Evolutionary conservation across 2,329 filamentous ascomycete species (phyloP), one percentile per base, ranked within the genome.

Genomic region (Spiromastix sp.): DNA sequence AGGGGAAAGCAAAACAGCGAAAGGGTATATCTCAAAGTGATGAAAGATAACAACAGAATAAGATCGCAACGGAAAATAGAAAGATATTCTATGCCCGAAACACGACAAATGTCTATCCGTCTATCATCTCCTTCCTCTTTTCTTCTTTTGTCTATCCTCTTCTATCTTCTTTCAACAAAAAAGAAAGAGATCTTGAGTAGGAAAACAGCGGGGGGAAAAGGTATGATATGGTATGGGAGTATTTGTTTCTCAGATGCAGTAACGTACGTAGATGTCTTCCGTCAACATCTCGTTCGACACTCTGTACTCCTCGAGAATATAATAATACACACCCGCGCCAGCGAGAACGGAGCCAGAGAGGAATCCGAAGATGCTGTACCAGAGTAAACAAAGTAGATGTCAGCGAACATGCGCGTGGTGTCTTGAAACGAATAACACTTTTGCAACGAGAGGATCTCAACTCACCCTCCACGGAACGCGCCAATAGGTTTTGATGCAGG

Each of bases 181-280:
- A n/a, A n/a, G n/a, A n/a, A 30, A n/a, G 11, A 8, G 27, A 6
- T 32, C 16, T 32, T n/a, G 18, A 18, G 30, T 7, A 26, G 22
- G 19, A 18, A 20, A 22, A 22, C 8, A 29, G 26, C 17, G 34
- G 20, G 15, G 26, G 8, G 19, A 24, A 16, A 21, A 20, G 11
- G 25, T 6, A 13, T 22, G 15, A 15, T 21, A 9, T 11, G 18
- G 11, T 11, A 17, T 10, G 32, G 8, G 17, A 15, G 25, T 20
- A 30, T 36, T 10, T 16, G 21, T 32, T 27, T 16, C 27, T 43
- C 24, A 46, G 33, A 46, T 39, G 33, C 38, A 37, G 30, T 35
- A 37, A 80, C 85, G 62, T 74, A 95, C 89, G 64, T 89, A 89
- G 59, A 96, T 94, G 63, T 96, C 89, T 64, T 94, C 86, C 42